Base-by-base conservation (phyloP, 805 yeast genomes). In the Maudiozyma bulderi region DNA sequence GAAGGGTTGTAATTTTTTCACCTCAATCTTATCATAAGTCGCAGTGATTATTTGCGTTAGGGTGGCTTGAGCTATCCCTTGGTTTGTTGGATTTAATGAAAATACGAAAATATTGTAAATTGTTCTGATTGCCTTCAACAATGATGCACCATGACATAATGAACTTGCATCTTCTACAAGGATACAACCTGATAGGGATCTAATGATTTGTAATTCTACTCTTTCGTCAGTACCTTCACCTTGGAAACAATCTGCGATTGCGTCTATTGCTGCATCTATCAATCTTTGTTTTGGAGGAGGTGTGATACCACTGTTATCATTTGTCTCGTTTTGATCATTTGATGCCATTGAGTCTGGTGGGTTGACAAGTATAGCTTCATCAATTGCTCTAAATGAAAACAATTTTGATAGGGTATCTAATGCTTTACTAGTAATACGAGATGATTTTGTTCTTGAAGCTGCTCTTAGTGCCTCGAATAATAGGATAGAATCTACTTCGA, bases 11-110 rank as follows among this genome's bases (percentile, higher is more conserved):
- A 11, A 13, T 44, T 50, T 52, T 33, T 59, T 57, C 26, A 69
- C 55, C 35, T 69, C 62, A 43, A 61, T 66, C 53, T 93, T 78
- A 53, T 86, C 95, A 69, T 88, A 93, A 9, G 90, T 83, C 8
- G 86, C 81, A 48, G 82, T 81, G 26, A 93, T 87, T 59, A 91
- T 84, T 68, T 93, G 99, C 3, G 95, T 86, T 55, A 93, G 73
- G 7, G 93, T 84, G 1, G 96, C 98, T 70, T 95, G 98, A 0
- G 99, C 98, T 51, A 90, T 82, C 1, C 89, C 86, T 68, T 93
- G 99, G 62, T 89, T 91, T 29, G 85, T 73, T 3, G 91, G 80
- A 15, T 84, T 81, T 51, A 85, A 73, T 0, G 97, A 88, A 49
- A 87, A 76, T 40, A 93, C 83, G 60, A 91, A 95, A 30, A 95